A percentile compares a stretch with the other conserved stretches of the same genome.
Conservation (phyloP, 2,329 filamentous ascomycete genomes). For the Claviceps purpurea region DNA sequence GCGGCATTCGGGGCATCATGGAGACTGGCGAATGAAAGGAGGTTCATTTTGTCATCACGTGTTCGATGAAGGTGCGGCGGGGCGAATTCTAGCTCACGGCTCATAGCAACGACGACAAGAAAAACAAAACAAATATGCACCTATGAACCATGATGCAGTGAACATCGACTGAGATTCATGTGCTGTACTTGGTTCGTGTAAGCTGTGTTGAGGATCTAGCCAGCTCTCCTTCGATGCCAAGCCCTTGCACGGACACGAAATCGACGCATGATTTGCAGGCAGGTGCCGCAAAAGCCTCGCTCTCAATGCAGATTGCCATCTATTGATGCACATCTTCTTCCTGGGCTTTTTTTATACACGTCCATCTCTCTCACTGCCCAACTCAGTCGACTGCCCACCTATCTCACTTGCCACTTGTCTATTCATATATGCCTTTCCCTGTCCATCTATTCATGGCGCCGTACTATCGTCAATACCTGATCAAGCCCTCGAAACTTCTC, state of each 20-base stretch:
- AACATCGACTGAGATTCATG: background rate
- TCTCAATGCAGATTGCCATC: too few relatives aligned
- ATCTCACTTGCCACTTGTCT: too few relatives aligned
- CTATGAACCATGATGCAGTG: background rate
- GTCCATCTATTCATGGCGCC: too few relatives aligned
- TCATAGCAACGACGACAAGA: background rate
- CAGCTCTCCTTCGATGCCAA: background rate
- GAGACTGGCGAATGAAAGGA: constrained; percentile 32
- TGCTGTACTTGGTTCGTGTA: too few relatives aligned
- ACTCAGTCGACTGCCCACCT: too few relatives aligned
- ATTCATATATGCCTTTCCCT: too few relatives aligned
- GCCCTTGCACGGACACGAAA: background rate
- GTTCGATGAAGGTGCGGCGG: background rate
- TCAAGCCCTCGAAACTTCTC: background rate
- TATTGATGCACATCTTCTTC: too few relatives aligned
- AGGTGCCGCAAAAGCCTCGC: too few relatives aligned
- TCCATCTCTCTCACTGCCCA: too few relatives aligned
- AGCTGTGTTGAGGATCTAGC: background rate
- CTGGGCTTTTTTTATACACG: too few relatives aligned
- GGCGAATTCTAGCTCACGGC: background rate
- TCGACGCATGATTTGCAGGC: too few relatives aligned
- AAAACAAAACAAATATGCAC: background rate
- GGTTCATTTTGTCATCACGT: constrained; percentile 26
- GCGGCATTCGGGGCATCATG: constrained; percentile 33
- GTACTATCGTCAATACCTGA: too few relatives aligned